Conservation (phyloP, 768 basidiomycete genomes). For the Naganishia randhawae region DNA sequence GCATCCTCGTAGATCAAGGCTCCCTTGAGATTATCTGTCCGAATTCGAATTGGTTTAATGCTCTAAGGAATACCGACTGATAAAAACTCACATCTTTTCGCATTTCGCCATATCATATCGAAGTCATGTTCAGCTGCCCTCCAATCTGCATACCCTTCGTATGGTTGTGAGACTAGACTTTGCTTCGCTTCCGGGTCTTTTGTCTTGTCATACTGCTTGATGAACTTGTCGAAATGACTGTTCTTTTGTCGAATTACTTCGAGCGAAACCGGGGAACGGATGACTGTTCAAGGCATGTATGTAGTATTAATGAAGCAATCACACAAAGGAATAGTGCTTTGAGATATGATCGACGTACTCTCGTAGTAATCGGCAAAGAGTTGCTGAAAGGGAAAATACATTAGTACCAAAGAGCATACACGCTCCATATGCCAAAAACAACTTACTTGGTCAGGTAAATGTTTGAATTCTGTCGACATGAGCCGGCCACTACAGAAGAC, state of each 20-base stretch:
- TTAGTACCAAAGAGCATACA: neutral
- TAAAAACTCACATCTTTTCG: constrained; percentile 47
- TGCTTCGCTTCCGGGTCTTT: constrained; percentile 2
- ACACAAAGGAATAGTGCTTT: neutral
- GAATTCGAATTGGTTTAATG: neutral
- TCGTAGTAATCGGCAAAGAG: constrained; percentile 15
- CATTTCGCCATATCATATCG: constrained; percentile 47
- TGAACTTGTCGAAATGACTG: constrained; percentile 19
- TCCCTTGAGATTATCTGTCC: constrained; percentile 45
- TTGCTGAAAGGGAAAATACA: neutral
- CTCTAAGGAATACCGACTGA: constrained; percentile 30
- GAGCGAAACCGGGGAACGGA: constrained; percentile 10
- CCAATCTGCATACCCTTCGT: constrained; percentile 38
- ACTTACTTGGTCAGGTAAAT: constrained; percentile 15
- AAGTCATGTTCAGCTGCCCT: constrained; percentile 42
- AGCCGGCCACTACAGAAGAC: neutral
- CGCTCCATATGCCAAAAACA: neutral
- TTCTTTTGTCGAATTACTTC: constrained; percentile 3
- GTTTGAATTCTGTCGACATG: constrained; percentile 11
- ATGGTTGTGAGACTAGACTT: constrained; percentile 8
- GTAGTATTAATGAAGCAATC: neutral
- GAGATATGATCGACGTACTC: neutral
- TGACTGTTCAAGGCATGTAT: neutral
- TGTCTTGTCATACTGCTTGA: constrained; percentile 20
- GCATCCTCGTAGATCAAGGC: constrained; percentile 46